phyloP scores from a whole-genome alignment of 2,329 filamentous ascomycete genomes.

The Aspergillus pseudonomiae region DNA sequence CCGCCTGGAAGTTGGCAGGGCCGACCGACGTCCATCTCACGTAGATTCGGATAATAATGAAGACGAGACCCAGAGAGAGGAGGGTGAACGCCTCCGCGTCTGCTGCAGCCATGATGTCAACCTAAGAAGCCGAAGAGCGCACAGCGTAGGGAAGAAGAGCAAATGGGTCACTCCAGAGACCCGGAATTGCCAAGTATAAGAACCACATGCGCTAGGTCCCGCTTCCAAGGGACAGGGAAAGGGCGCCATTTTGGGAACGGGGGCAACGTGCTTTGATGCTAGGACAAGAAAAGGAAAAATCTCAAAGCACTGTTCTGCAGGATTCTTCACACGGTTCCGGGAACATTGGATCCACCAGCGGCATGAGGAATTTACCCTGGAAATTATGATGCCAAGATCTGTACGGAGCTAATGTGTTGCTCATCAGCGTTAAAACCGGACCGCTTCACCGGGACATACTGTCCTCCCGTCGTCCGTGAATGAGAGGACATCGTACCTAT shows the following conservation, averaged over 20 bases:
- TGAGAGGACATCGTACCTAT: not conserved
- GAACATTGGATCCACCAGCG: not conserved
- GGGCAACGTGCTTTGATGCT: no score
- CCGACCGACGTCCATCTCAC: slow-evolving; percentile 51
- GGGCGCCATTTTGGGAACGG: not conserved
- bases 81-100: slow-evolving; percentile 50
- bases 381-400: not conserved
- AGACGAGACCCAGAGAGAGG: slow-evolving; percentile 50
- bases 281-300: not conserved
- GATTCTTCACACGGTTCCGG: not conserved
- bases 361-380: not conserved
- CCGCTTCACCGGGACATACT: not conserved
- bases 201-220: not conserved
- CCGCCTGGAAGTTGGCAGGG: slow-evolving; percentile 50
- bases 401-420: not conserved
- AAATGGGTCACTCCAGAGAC: not conserved
- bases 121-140: not conserved
- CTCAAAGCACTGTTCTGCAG: not conserved
- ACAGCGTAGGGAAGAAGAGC: not conserved
- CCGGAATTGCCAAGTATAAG: not conserved
- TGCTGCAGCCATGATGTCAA: not conserved
- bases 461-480: not conserved
- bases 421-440: not conserved
- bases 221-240: not conserved
- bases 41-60: slow-evolving; percentile 54